These are phyloP conservation scores for Penicillium canariense DNA, from an alignment of 495 filamentous ascomycete species.

Conservation along the genomic window DNA sequence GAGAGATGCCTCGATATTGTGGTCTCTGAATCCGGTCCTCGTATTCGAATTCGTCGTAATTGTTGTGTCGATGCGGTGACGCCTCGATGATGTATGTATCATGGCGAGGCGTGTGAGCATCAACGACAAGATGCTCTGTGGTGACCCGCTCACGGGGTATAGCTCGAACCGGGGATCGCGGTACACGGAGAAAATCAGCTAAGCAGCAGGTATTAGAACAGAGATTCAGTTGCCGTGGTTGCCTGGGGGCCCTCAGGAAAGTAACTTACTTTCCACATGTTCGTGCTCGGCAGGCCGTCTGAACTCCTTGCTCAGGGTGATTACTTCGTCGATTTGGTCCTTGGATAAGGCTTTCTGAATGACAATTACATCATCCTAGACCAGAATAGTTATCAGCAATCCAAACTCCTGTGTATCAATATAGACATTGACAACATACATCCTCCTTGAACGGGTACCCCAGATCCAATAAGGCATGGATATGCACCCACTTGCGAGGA, in stretches of 20 bases:
- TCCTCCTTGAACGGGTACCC: constrained; percentile 87
- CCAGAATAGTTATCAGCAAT: background rate
- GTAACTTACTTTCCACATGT: constrained; percentile 30
- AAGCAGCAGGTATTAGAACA: background rate
- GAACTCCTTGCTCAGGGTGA: constrained; percentile 73
- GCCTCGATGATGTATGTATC: constrained; percentile 32
- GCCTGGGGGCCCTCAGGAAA: background rate
- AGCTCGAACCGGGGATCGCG: constrained; percentile 30
- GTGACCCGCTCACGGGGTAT: constrained; percentile 26
- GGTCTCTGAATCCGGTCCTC: constrained; percentile 25
- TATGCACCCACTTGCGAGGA: constrained; percentile 70
- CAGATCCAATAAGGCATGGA: constrained; percentile 73
- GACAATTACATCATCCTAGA: constrained; percentile 70
- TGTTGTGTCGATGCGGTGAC: constrained; percentile 27
- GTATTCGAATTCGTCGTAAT: constrained; percentile 21
- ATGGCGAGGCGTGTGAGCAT: constrained; percentile 25
- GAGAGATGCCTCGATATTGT: constrained; percentile 24
- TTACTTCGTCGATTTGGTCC: constrained; percentile 84
- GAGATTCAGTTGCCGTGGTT: no score
- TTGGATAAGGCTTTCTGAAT: constrained; percentile 80
- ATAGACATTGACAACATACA: constrained; percentile 40
- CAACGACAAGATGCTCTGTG: constrained; percentile 31
- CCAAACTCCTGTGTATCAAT: background rate
- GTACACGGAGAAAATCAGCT: constrained; percentile 31
- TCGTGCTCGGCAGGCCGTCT: constrained; percentile 22